Evolutionary conservation across 192 early-diverging fungal species (phyloP).

Genomic region (Coemansia sp.): DNA sequence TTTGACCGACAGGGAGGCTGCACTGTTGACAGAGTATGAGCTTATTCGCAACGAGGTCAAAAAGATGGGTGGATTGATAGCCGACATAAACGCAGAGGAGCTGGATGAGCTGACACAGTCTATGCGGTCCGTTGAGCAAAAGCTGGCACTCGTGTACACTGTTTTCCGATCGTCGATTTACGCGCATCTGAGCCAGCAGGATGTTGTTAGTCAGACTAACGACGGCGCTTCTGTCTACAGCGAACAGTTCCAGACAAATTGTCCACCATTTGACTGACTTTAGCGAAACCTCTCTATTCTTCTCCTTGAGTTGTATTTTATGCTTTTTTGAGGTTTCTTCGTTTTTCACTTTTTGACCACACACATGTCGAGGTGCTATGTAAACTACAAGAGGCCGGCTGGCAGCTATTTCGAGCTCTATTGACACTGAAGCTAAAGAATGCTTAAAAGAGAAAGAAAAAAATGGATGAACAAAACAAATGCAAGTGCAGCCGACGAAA

Average conservation of each 20-base stretch:
- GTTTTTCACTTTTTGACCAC: background rate
- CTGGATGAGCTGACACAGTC: conserved; percentile 51
- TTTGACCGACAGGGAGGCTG: conserved; percentile 45
- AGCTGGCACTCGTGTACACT: conserved; percentile 50
- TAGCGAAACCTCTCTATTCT: background rate
- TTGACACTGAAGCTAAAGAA: background rate
- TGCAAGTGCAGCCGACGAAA: background rate
- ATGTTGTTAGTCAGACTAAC: conserved; percentile 20
- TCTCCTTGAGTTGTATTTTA: background rate
- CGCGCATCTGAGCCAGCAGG: conserved; percentile 50
- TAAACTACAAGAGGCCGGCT: background rate
- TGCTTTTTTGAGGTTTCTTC: background rate
- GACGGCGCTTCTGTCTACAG: conserved; percentile 26
- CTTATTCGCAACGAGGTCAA: conserved; percentile 52
- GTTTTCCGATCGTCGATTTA: conserved; percentile 55
- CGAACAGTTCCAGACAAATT: conserved; percentile 54
- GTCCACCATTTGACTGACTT: conserved; percentile 49
- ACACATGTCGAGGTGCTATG: background rate
- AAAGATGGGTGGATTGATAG: conserved; percentile 48
- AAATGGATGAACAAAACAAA: background rate
- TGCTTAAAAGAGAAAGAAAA: background rate
- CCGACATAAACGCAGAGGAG: conserved; percentile 51
- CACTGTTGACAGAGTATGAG: conserved; percentile 53
- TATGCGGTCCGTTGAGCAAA: conserved; percentile 54
- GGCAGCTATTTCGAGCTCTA: background rate